Percentiles rank a stretch among this genome's conserved stretches.
phyloP scores from a whole-genome alignment of 2,329 filamentous ascomycete species.

The Coniochaeta ligniaria region DNA sequence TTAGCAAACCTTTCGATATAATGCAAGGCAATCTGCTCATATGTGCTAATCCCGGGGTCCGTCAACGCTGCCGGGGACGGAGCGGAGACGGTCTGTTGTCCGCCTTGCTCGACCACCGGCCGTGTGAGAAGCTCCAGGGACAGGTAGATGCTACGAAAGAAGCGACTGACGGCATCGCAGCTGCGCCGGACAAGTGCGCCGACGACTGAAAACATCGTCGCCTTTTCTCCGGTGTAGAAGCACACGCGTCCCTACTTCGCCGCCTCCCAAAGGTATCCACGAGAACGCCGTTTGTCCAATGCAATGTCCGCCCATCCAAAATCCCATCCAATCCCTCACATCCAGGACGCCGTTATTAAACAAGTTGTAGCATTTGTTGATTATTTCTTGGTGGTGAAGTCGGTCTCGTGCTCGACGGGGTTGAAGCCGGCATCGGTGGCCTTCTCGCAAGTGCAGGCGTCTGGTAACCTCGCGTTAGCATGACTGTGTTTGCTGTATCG shows the following conservation, averaged over 20 bases:
- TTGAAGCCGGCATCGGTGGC: constrained; percentile 54
- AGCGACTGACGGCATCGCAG: background rate
- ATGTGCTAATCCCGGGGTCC: background rate
- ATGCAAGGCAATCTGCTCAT: background rate
- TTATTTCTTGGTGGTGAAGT: constrained; percentile 68
- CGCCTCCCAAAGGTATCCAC: background rate
- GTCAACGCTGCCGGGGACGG: background rate
- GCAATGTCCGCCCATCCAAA: background rate
- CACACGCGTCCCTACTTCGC: no score
- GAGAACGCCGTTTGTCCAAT: background rate
- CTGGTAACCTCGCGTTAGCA: constrained; percentile 24
- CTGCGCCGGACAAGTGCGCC: background rate
- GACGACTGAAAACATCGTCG: background rate
- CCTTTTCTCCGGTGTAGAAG: background rate
- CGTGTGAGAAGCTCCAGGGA: background rate
- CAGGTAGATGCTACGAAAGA: background rate
- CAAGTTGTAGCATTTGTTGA: background rate
- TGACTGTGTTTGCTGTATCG: background rate
- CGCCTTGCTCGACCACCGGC: background rate
- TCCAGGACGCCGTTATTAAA: background rate
- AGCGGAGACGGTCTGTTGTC: background rate
- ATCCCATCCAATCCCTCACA: background rate
- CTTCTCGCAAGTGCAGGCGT: constrained; percentile 79
- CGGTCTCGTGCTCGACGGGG: constrained; percentile 51
- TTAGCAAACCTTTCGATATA: background rate